Conservation (phyloP, 306 rosid genomes). For the Psophocarpus tetragonolobus region DNA sequence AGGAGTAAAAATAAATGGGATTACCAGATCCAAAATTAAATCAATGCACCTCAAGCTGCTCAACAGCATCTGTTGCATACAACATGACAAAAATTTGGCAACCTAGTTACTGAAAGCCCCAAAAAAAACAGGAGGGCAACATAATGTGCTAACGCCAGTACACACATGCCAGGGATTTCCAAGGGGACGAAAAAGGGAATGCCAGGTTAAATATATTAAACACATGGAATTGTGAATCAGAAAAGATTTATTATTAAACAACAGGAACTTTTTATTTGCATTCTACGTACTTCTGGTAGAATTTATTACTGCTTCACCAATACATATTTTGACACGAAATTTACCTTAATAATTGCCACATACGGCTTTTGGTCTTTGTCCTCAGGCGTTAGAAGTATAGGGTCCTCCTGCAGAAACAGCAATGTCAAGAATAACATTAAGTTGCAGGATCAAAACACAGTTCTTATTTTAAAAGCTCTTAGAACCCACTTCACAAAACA, state of each 20-base stretch:
- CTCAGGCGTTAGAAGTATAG: conserved; percentile 90
- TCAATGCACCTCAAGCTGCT: background rate
- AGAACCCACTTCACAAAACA: conserved; percentile 24
- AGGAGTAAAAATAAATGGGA: background rate
- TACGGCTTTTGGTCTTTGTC: conserved; percentile 77
- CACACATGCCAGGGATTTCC: conserved; percentile 3
- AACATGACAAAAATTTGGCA: background rate
- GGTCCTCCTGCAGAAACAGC: conserved; percentile 75
- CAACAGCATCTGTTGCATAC: background rate
- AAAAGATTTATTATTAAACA: background rate
- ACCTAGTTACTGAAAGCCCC: background rate
- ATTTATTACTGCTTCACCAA: conserved; percentile 3
- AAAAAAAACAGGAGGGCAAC: conserved; percentile 1
- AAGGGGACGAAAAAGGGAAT: background rate
- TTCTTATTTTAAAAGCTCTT: background rate
- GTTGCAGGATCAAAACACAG: conserved; percentile 6
- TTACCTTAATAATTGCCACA: conserved; percentile 94
- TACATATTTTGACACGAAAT: conserved; percentile 15
- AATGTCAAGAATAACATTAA: background rate
- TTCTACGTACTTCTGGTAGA: background rate
- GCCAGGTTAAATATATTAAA: background rate
- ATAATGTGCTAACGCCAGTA: background rate
- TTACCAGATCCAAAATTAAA: conserved; percentile 19
- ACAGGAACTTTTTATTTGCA: background rate
- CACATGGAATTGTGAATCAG: background rate